Conservation (phyloP, 2,329 filamentous ascomycete species). For the Emmonsiellopsis sp. region DNA sequence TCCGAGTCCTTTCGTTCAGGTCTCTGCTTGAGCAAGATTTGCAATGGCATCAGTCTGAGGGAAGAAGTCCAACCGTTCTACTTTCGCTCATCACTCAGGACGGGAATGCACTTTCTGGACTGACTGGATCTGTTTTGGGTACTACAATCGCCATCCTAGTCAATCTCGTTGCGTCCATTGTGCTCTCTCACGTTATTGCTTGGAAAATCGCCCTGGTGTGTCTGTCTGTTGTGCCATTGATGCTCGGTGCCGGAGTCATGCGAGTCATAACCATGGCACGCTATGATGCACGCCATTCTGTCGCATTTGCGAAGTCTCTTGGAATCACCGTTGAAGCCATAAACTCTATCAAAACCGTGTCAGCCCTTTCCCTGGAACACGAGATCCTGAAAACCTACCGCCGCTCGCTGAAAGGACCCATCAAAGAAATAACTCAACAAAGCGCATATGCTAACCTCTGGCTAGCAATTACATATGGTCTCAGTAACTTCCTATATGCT, state of each 20-base stretch:
- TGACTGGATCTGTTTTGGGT: slow-evolving; percentile 62
- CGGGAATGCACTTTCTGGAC: slow-evolving; percentile 54
- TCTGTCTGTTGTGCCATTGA: slow-evolving; percentile 57
- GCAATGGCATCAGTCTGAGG: slow-evolving; percentile 60
- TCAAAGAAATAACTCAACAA: slow-evolving; percentile 40
- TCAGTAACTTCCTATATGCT: slow-evolving; percentile 60
- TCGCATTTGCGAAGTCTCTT: slow-evolving; percentile 42
- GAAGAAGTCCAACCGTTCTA: slow-evolving; percentile 51
- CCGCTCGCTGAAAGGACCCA: slow-evolving; percentile 36
- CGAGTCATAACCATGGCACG: slow-evolving; percentile 51
- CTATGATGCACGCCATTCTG: slow-evolving; percentile 47
- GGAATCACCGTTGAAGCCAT: slow-evolving; percentile 44
- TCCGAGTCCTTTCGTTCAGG: slow-evolving; percentile 55
- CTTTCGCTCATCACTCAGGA: slow-evolving; percentile 62
- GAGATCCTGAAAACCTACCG: slow-evolving; percentile 38
- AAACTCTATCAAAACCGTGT: slow-evolving; percentile 43
- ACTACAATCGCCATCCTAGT: slow-evolving; percentile 58
- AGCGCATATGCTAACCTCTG: slow-evolving; percentile 39
- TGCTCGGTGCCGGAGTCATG: slow-evolving; percentile 61
- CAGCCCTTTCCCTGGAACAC: slow-evolving; percentile 42
- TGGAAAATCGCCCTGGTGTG: slow-evolving; percentile 71
- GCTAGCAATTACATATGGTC: slow-evolving; percentile 35
- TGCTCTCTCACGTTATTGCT: slow-evolving; percentile 59
- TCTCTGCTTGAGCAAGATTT: slow-evolving; percentile 57
- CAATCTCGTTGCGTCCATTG: slow-evolving; percentile 59